A percentile compares a stretch with the other conserved stretches of the same genome.
Evolutionary conservation across 169 alveolate species (phyloP).

Genomic region (Babesia sp.): DNA sequence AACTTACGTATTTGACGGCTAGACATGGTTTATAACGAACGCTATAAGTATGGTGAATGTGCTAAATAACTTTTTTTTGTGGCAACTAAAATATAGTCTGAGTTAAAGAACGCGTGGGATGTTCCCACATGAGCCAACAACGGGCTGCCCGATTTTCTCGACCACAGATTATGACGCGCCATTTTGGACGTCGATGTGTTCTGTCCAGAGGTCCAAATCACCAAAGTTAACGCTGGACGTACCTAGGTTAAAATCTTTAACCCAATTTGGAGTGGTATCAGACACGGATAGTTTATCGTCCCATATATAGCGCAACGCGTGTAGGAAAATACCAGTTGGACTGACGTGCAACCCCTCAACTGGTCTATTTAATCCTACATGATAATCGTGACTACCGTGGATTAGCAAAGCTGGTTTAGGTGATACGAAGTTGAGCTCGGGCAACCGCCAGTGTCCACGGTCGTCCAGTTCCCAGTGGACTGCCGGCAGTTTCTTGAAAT

Average conservation of each 20-base stretch:
- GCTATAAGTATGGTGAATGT: too few species aligned
- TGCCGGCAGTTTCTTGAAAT: constrained; percentile 56
- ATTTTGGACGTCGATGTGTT: neutral
- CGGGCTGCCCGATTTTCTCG: too few species aligned
- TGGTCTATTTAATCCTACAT: constrained; percentile 16
- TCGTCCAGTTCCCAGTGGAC: constrained; percentile 55
- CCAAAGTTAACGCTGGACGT: neutral
- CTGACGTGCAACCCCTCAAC: constrained; percentile 36
- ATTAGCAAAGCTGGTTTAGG: neutral
- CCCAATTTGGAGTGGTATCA: constrained; percentile 53
- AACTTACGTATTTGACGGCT: constrained; percentile 49
- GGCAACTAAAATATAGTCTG: too few species aligned
- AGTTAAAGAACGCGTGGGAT: too few species aligned
- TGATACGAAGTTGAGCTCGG: constrained; percentile 18
- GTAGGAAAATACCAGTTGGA: constrained; percentile 76
- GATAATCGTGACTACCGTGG: constrained; percentile 2
- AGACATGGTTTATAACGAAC: constrained; percentile 41
- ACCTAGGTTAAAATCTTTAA: constrained; percentile 31
- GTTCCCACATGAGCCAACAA: too few species aligned
- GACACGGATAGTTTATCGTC: constrained; percentile 28
- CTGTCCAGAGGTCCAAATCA: constrained; percentile 12
- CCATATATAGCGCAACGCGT: constrained; percentile 75
- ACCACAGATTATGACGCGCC: too few species aligned
- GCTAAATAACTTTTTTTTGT: too few species aligned
- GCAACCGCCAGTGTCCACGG: constrained; percentile 37